These are phyloP conservation scores for Globisporangium apiculatum DNA, from an alignment of 352 stramenopile species.

Conservation along the genomic window DNA sequence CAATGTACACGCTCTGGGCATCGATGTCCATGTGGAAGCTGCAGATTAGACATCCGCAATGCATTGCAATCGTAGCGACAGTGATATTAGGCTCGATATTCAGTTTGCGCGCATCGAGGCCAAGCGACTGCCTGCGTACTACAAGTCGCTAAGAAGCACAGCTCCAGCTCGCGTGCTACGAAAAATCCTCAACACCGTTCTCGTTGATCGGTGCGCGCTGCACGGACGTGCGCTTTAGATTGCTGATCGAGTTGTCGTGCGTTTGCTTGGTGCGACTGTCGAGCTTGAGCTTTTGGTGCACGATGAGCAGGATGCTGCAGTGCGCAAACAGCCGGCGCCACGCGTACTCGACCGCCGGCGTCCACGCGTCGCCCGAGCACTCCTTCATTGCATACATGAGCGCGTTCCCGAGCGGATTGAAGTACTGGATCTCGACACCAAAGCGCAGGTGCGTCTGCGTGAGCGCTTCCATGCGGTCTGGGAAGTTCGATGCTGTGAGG, in stretches of 20 bases:
- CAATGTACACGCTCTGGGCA: no score
- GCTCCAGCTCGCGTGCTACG: not conserved
- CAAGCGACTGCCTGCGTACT: not conserved
- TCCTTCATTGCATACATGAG: constrained; percentile 76
- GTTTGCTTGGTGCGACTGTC: not conserved
- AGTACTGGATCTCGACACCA: constrained; percentile 82
- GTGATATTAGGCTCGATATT: no score
- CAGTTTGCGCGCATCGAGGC: no score
- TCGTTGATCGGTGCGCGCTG: constrained; percentile 3
- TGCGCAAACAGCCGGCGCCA: constrained; percentile 33
- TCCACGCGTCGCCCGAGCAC: constrained; percentile 27
- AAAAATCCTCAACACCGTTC: constrained; percentile 5
- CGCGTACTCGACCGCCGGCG: constrained; percentile 28
- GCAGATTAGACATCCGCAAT: no score
- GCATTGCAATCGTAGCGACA: no score
- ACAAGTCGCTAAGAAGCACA: not conserved
- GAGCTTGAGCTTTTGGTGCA: constrained; percentile 12
- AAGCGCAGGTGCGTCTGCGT: constrained; percentile 76
- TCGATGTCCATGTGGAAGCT: no score
- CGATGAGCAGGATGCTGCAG: constrained; percentile 29
- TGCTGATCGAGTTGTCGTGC: no score
- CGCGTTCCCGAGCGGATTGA: constrained; percentile 85
- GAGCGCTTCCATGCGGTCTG: constrained; percentile 53
- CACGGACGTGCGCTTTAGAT: not conserved
- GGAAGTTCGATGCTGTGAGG: constrained; percentile 38